These are phyloP conservation scores for Erysiphe pulchra DNA, from an alignment of 2,329 filamentous ascomycete species.

Conservation along the genomic window DNA sequence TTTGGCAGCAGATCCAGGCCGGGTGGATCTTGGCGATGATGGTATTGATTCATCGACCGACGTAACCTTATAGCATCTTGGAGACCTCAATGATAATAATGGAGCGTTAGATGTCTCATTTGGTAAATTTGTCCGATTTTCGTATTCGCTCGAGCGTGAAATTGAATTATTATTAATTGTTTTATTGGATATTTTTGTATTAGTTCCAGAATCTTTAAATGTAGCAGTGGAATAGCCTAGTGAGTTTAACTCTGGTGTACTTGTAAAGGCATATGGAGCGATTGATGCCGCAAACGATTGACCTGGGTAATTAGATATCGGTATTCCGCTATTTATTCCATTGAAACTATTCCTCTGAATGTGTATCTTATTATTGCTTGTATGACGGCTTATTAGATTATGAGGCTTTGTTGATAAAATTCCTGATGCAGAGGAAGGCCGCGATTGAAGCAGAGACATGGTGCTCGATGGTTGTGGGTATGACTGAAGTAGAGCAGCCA, in stretches of 20 bases:
- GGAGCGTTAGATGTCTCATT: too few species aligned
- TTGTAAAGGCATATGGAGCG: slow-evolving; percentile 54
- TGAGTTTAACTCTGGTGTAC: slow-evolving; percentile 38
- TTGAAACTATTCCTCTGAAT: slow-evolving; percentile 25
- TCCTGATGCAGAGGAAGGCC: slow-evolving; percentile 36
- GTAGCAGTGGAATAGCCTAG: slow-evolving; percentile 9
- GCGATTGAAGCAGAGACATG: slow-evolving; percentile 50
- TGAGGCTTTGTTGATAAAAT: slow-evolving; percentile 16
- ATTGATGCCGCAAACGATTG: slow-evolving; percentile 27
- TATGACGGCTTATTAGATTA: slow-evolving; percentile 16
- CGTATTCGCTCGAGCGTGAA: too few species aligned
- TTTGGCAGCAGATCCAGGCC: background rate
- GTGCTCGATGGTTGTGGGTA: slow-evolving; percentile 48
- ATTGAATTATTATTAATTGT: too few species aligned
- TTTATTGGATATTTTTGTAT: slow-evolving; percentile 9
- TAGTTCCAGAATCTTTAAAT: slow-evolving; percentile 25
- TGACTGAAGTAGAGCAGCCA: slow-evolving; percentile 68
- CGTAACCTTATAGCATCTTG: too few species aligned
- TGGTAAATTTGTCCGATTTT: too few species aligned
- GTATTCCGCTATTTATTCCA: slow-evolving; percentile 21
- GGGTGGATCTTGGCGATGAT: too few species aligned
- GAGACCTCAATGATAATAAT: too few species aligned
- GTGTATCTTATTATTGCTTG: slow-evolving; percentile 15
- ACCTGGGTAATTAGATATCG: slow-evolving; percentile 25
- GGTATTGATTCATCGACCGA: too few species aligned